Conservation (phyloP, 106 monocot genomes). For the Chionographis japonica region DNA sequence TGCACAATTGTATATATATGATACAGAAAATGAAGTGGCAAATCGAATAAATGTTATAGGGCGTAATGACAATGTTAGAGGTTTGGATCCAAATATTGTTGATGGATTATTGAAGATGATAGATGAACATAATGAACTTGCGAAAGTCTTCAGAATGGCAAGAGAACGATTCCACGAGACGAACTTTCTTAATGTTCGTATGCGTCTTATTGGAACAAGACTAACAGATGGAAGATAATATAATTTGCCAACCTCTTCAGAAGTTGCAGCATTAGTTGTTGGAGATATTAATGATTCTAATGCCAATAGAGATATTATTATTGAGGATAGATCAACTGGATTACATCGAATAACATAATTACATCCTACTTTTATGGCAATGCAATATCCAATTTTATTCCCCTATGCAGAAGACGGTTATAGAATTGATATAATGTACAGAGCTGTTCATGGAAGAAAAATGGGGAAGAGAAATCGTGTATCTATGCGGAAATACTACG, state of each 20-base stretch:
- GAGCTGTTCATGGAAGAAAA: neutral
- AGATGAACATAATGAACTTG: constrained; percentile 6
- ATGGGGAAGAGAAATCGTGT: neutral
- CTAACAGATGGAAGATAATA: neutral
- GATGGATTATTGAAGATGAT: constrained; percentile 1
- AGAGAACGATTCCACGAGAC: neutral
- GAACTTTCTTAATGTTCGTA: neutral
- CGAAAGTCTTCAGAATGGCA: constrained; percentile 3
- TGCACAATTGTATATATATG: constrained; percentile 24
- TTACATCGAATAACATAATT: constrained; percentile 7
- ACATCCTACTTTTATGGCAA: constrained; percentile 14
- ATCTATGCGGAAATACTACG: constrained; percentile 15
- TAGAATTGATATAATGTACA: neutral
- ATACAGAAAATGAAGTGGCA: constrained; percentile 11
- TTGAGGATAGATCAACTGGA: neutral
- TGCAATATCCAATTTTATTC: constrained; percentile 26
- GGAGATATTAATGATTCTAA: neutral
- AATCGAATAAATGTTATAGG: constrained; percentile 3
- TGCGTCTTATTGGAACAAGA: neutral
- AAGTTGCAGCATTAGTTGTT: constrained; percentile 16
- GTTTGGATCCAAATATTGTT: neutral
- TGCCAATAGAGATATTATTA: constrained; percentile 12
- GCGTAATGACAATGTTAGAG: too few species aligned
- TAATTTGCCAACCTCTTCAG: neutral
- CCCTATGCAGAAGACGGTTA: constrained; percentile 26